Evolutionary conservation across 805 yeast genomes (phyloP).

Genomic region (Wickerhamomyces rabaulensis): DNA sequence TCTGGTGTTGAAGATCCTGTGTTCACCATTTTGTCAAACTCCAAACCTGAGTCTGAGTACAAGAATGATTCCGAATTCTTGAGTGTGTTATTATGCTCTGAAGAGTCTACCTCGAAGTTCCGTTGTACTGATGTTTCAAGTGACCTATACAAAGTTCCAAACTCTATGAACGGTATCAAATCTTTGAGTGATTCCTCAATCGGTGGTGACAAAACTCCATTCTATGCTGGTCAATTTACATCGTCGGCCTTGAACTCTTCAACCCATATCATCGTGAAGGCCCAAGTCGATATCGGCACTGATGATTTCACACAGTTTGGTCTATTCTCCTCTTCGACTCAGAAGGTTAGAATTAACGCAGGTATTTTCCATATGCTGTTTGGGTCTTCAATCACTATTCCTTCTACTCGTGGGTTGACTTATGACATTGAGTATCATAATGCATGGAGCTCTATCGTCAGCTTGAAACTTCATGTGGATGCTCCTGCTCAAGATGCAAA

Average conservation of each 20-base stretch:
- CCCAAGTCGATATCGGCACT: neutral
- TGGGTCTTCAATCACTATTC: slow-evolving; percentile 31
- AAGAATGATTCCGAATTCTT: neutral
- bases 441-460: slow-evolving; percentile 57
- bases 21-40: neutral
- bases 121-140: slow-evolving; percentile 41
- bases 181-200: slow-evolving; percentile 41
- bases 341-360: slow-evolving; percentile 1
- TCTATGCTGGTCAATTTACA: slow-evolving; percentile 40
- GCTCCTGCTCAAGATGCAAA: slow-evolving; percentile 1
- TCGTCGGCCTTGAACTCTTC: slow-evolving; percentile 35
- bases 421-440: slow-evolving; percentile 46
- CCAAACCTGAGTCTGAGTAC: neutral
- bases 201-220: slow-evolving; percentile 46
- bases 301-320: slow-evolving; percentile 8
- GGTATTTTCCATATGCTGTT: slow-evolving; percentile 10
- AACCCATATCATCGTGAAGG: slow-evolving; percentile 40
- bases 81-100: neutral
- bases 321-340: neutral
- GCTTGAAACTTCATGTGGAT: slow-evolving; percentile 35
- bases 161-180: slow-evolving; percentile 30
- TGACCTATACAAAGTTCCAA: slow-evolving; percentile 42
- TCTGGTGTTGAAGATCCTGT: neutral
- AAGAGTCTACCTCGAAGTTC: neutral
- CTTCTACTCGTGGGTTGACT: slow-evolving; percentile 36